Evolutionary conservation across 805 yeast species (phyloP).

Genomic region (Candida schatavii): DNA sequence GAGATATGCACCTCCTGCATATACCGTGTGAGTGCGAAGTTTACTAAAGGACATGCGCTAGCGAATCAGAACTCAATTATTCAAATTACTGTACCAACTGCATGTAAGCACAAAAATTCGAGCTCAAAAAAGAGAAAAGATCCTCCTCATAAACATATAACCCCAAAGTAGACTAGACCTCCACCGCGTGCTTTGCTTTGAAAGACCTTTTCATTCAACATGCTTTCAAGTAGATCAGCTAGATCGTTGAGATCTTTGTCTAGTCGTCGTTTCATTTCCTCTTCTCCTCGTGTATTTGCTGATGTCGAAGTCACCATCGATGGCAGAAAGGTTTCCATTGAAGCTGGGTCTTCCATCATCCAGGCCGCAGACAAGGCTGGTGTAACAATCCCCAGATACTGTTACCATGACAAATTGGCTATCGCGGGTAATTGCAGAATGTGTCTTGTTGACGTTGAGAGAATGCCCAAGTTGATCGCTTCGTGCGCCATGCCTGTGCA

Average conservation of each 20-base stretch:
- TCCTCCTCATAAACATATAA: too few species aligned
- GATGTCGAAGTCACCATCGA: constrained; percentile 63
- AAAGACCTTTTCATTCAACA: too few species aligned
- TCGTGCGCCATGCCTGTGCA: constrained; percentile 93
- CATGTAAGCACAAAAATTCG: not conserved
- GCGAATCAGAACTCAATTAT: constrained; percentile 28
- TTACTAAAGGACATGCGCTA: too few species aligned
- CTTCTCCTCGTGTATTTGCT: constrained; percentile 34
- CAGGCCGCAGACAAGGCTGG: constrained; percentile 94
- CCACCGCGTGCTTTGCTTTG: too few species aligned
- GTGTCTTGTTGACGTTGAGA: constrained; percentile 88
- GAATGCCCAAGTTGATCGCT: constrained; percentile 86
- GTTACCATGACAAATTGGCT: constrained; percentile 88
- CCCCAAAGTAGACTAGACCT: too few species aligned
- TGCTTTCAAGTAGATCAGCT: constrained; percentile 6
- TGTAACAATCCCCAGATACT: constrained; percentile 81
- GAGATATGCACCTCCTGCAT: too few species aligned
- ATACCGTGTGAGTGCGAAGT: too few species aligned
- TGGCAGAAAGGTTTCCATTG: constrained; percentile 72
- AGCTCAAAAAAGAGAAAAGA: not conserved
- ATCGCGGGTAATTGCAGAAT: constrained; percentile 92
- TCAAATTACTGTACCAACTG: constrained; percentile 13
- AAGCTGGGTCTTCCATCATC: constrained; percentile 83
- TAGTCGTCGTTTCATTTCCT: constrained; percentile 26
- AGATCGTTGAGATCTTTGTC: constrained; percentile 4